Conservation (phyloP, 208 protist genomes). For the Vickermania spadyakhi region DNA sequence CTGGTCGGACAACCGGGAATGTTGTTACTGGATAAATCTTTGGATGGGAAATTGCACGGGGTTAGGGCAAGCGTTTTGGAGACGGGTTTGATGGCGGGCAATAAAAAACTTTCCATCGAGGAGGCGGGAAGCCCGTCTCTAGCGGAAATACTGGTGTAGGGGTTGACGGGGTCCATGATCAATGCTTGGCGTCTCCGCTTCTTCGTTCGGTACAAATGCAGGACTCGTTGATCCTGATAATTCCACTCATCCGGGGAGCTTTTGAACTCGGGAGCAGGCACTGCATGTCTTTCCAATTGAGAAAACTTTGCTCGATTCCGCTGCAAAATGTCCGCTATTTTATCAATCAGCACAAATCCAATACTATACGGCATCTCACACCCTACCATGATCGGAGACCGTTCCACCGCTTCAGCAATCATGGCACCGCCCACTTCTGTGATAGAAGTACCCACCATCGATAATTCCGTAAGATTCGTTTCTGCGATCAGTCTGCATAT, state of each 20-base stretch:
- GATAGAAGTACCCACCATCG: conserved; percentile 34
- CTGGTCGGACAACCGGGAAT: background rate
- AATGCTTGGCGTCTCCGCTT: background rate
- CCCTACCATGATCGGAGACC: conserved; percentile 20
- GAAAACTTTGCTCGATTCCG: background rate
- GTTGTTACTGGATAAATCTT: conserved; percentile 1
- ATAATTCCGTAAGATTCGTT: conserved; percentile 26
- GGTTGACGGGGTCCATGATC: background rate
- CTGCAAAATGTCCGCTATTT: background rate
- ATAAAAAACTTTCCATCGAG: no score
- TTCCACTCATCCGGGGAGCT: background rate
- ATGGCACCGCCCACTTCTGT: conserved; percentile 15
- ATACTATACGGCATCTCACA: conserved; percentile 73
- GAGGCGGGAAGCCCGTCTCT: no score
- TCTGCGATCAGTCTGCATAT: conserved; percentile 30
- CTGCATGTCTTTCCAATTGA: background rate
- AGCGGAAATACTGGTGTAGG: no score
- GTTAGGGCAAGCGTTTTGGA: no score
- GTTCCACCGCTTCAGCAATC: conserved; percentile 28
- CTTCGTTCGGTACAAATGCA: background rate
- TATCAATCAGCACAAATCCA: conserved; percentile 29
- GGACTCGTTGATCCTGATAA: background rate
- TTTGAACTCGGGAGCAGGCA: background rate
- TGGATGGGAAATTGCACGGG: background rate
- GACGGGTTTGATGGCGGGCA: no score